Conservation (phyloP, 1,284 basidiomycete species). For the Fomitopsis pinicola region DNA sequence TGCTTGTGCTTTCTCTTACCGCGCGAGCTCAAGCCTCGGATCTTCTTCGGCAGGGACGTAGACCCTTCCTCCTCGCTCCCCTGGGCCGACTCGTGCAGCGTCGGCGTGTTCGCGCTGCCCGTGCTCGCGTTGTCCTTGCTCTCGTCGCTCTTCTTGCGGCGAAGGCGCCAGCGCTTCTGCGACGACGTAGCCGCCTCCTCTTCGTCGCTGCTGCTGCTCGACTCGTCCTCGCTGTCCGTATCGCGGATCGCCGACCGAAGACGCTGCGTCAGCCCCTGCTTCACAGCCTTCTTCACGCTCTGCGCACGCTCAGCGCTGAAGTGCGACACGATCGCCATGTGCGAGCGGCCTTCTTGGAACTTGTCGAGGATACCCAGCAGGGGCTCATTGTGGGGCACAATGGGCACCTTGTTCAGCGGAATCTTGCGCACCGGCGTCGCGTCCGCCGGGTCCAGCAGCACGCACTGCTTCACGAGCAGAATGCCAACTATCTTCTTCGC, state of each 20-base stretch:
- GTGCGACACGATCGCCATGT: constrained; percentile 87
- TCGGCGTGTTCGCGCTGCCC: constrained; percentile 27
- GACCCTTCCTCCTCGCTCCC: constrained; percentile 19
- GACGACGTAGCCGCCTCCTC: constrained; percentile 9
- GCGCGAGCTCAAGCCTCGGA: constrained; percentile 4
- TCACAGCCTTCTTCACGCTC: constrained; percentile 66
- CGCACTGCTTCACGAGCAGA: constrained; percentile 80
- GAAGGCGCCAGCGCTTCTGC: background rate
- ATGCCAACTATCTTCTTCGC: constrained; percentile 81
- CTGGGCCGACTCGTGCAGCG: constrained; percentile 27
- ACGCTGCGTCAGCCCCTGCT: constrained; percentile 68
- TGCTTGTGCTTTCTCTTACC: constrained; percentile 17
- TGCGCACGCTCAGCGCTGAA: constrained; percentile 44
- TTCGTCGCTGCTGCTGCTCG: constrained; percentile 8
- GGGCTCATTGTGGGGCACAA: constrained; percentile 83
- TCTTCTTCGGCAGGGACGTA: constrained; percentile 17
- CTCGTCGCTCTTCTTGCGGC: constrained; percentile 5
- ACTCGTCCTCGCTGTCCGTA: constrained; percentile 23
- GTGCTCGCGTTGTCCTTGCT: background rate
- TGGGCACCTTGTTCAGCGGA: constrained; percentile 81
- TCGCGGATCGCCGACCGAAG: constrained; percentile 24
- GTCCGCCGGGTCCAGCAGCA: constrained; percentile 82
- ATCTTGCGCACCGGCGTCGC: constrained; percentile 75
- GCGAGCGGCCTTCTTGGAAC: constrained; percentile 88
- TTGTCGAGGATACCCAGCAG: constrained; percentile 84